These are phyloP conservation scores for Oryza nivara DNA, from an alignment of 176 grass and related monocot genomes.

Conservation along the genomic window DNA sequence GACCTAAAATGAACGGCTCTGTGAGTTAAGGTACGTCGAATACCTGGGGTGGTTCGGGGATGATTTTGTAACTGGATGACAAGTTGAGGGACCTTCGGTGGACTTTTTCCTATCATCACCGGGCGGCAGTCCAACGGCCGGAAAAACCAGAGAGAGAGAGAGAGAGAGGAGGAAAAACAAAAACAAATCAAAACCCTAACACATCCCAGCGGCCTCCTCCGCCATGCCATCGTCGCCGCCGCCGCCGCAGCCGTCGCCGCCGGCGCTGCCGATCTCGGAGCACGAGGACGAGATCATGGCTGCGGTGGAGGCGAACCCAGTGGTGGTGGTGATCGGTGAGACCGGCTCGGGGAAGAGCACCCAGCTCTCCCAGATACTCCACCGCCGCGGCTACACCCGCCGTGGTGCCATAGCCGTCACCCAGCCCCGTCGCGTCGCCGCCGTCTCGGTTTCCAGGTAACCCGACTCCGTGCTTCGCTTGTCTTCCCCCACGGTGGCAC, in stretches of 20 bases:
- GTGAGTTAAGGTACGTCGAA: too few species aligned
- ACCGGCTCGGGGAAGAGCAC: constrained; percentile 98
- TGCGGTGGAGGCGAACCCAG: constrained; percentile 75
- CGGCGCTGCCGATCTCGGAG: constrained; percentile 70
- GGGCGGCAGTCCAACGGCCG: too few species aligned
- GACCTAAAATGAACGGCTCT: too few species aligned
- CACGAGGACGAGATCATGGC: constrained; percentile 74
- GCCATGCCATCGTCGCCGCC: constrained; percentile 40
- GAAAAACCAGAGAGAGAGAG: too few species aligned
- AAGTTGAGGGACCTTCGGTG: too few species aligned
- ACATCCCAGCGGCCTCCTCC: background rate
- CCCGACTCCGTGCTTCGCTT: background rate
- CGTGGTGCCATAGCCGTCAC: constrained; percentile 82
- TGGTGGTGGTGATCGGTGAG: constrained; percentile 81
- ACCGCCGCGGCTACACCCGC: constrained; percentile 77
- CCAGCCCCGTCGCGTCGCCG: constrained; percentile 90
- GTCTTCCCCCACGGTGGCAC: background rate
- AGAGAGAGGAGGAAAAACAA: background rate
- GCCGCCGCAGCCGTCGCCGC: constrained; percentile 25
- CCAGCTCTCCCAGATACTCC: constrained; percentile 91
- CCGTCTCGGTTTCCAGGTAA: constrained; percentile 82
- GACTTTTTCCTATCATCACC: too few species aligned
- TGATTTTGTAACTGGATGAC: too few species aligned
- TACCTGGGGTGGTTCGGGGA: too few species aligned
- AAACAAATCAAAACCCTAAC: constrained; percentile 23